Percentiles rank a stretch among this genome's conserved stretches.
Evolutionary conservation across 2,329 filamentous ascomycete genomes (phyloP).

Genomic region (Fusarium multiceps): DNA sequence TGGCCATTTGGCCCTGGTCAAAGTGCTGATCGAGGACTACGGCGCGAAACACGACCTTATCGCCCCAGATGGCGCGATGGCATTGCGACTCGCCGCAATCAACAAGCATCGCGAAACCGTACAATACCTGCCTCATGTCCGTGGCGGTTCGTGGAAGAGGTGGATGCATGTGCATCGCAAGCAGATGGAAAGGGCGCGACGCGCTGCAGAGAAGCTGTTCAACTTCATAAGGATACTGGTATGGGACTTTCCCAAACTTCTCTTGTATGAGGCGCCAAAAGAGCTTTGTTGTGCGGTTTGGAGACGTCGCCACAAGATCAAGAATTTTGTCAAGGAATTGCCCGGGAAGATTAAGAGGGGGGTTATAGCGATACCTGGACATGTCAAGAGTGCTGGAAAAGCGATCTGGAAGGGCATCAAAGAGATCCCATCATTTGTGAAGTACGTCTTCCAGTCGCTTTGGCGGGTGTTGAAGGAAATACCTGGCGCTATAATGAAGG

Average conservation of each 20-base stretch:
- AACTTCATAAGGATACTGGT: constrained; percentile 44
- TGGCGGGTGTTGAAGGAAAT: constrained; percentile 39
- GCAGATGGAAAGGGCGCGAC: constrained; percentile 45
- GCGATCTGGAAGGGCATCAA: constrained; percentile 38
- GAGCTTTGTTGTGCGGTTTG: constrained; percentile 30
- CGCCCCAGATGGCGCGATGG: constrained; percentile 59
- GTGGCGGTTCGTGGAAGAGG: constrained; percentile 54
- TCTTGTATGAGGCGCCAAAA: constrained; percentile 47
- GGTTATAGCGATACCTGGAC: constrained; percentile 30
- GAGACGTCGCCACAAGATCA: constrained; percentile 45
- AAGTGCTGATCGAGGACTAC: constrained; percentile 54
- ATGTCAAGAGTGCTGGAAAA: constrained; percentile 17
- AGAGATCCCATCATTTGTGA: constrained; percentile 25
- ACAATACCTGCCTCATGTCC: constrained; percentile 53
- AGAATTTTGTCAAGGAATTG: constrained; percentile 42
- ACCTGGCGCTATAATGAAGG: constrained; percentile 39
- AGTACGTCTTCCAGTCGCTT: constrained; percentile 9
- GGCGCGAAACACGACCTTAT: constrained; percentile 57
- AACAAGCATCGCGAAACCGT: constrained; percentile 58
- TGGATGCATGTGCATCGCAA: constrained; percentile 50
- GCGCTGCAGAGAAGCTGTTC: constrained; percentile 40
- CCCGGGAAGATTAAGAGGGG: constrained; percentile 43
- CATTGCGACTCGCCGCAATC: constrained; percentile 57
- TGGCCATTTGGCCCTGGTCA: constrained; percentile 56
- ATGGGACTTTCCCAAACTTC: constrained; percentile 48